Base-by-base conservation (phyloP, 176 grass and related monocot genomes). In the Oryza meyeriana region DNA sequence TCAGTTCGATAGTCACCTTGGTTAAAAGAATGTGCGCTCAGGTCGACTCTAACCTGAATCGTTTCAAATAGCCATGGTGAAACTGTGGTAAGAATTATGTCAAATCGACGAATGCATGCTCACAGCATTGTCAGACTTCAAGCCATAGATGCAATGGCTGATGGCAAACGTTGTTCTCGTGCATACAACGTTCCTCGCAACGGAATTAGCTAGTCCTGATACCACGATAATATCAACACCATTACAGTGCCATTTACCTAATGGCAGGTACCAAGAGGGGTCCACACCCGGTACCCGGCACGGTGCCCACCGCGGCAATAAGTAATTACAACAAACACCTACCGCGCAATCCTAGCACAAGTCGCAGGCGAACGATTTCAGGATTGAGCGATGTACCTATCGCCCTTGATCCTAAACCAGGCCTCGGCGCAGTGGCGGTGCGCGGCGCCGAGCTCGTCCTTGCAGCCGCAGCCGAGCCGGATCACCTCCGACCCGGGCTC, bases 341-440 rank as follows among this genome's bases (percentile, higher is more conserved):
- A 38, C 5, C 17, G 1, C 44, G 27, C 77, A 44, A 50, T 57
- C 31, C 38, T 12, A 30, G 18, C 22, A 26, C 16, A 29, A 5
- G 7, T n/a, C 59, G 45, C 13, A 61, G 45, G 45, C 32, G 1
- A 79, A 42, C 38, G 38, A 24, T 36, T 28, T 44, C 2, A 74
- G 12, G 66, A 81, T 32, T 6, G 32, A 26, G 72, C n/a, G 55
- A 38, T 18, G 44, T 83, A 95, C 90, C 88, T 95, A 13, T 90
- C 71, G 34, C 90, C 90, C 71, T 92, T 92, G 63, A 92, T 76
- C 88, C 77, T 88, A 74, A 95, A 95, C 93, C 93, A 95, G 39
- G 87, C 82, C 82, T 90, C 90, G 69, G 87, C 93, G 86, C 93
- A 95, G 44, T 92, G 93, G 8, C 79, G 82, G 80, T 92, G 93